Base-by-base conservation (phyloP, 2,329 filamentous ascomycete genomes). In the Bipolaris zeicola region DNA sequence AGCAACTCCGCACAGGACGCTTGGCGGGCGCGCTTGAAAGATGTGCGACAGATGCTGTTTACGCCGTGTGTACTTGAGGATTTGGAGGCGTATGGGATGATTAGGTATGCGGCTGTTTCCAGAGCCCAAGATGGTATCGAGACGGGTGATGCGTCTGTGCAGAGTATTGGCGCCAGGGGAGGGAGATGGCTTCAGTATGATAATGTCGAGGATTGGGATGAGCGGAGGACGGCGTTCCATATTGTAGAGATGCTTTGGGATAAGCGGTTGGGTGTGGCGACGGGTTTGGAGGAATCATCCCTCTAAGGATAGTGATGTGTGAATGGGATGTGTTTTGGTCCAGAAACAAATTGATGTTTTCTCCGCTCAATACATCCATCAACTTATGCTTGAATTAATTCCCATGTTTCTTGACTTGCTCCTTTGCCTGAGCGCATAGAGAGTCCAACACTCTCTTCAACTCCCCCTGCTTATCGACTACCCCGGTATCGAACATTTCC, bases 61-160 rank as follows among this genome's bases (percentile, higher is more conserved):
- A 61, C 64, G 31, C 62, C 64, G 1, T 66, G 64, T 4, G 33
- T 14, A 0, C 50, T 53, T 1, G 6, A 11, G 1, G 58, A 65
- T 6, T 8, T 66, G 8, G 28, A 38, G 28, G 7, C 20, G 2
- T 62, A 36, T 14, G 47, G 41, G 0, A 8, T 66, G 31, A 37
- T 65, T 26, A 38, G 53, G 5, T 63, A 57, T 31, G 6, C 11
- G 14, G 5, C 20, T 5, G 3, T 20, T 11, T 11, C 3, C 28
- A 31, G 13, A 14, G 14, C 5, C 14, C 36, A n/a, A 20, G 13
- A 37, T 5, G 10, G 13, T n/a, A 7, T 42, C 18, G 42, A 42
- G 10, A 2, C 41, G 13, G 37, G 37, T 13, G 18, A 26, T 0
- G 26, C 43, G 4, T 24, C 33, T 3, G 55, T 59, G 31, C 24